These are phyloP conservation scores for Aspergillus carlsbadensis DNA, from an alignment of 495 filamentous ascomycete genomes.

Conservation along the genomic window DNA sequence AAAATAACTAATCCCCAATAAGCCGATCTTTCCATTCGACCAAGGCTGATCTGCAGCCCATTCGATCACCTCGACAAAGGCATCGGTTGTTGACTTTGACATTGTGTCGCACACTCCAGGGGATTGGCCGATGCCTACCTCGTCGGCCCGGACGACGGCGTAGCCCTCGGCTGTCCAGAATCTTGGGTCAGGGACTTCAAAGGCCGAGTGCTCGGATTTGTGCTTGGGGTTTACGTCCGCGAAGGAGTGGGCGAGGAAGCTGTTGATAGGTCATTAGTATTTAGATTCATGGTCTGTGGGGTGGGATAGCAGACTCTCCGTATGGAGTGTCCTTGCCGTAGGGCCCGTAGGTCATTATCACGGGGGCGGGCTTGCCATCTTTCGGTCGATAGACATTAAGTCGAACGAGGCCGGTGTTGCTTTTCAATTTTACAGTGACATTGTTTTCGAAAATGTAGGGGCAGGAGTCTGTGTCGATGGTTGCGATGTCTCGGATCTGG, in stretches of 20 bases:
- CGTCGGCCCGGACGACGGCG: constrained; percentile 53
- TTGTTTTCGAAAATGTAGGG: too few species aligned
- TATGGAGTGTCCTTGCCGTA: too few species aligned
- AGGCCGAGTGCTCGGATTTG: constrained; percentile 41
- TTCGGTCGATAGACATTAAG: too few species aligned
- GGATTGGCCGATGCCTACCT: constrained; percentile 50
- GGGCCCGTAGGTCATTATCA: too few species aligned
- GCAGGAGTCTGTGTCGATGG: too few species aligned
- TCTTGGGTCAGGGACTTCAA: constrained; percentile 57
- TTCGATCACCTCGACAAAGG: constrained; percentile 56
- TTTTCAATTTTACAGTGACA: too few species aligned
- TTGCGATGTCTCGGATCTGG: too few species aligned
- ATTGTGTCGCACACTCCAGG: constrained; percentile 55
- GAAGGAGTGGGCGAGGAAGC: background rate
- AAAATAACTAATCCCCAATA: constrained; percentile 50
- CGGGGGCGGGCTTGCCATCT: too few species aligned
- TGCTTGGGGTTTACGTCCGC: background rate
- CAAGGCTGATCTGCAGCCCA: constrained; percentile 56
- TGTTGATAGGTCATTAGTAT: too few species aligned
- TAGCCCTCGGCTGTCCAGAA: constrained; percentile 57
- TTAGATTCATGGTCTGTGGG: too few species aligned
- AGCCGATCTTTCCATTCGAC: constrained; percentile 56
- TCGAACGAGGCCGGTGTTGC: too few species aligned
- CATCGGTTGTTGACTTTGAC: constrained; percentile 47
- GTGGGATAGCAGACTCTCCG: too few species aligned